A percentile compares a stretch with the other conserved stretches of the same genome.
Conservation (phyloP, 306 rosid genomes). For the Cicer judaicum region DNA sequence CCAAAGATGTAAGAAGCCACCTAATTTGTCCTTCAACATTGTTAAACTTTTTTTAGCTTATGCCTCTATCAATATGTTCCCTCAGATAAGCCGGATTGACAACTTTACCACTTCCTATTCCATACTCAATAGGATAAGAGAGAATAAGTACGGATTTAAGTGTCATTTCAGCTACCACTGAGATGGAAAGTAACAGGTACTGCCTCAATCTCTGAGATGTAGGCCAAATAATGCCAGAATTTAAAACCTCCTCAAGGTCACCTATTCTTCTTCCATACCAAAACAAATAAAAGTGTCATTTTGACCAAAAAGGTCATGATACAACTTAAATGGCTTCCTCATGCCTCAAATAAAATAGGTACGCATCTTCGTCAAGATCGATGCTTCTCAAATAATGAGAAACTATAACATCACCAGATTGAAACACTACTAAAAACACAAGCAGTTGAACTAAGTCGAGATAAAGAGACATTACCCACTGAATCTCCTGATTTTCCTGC, state of each 20-base stretch:
- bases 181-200: constrained; percentile 19
- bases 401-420: constrained; percentile 10
- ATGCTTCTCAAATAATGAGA: constrained; percentile 27
- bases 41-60: background rate
- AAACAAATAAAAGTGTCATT: background rate
- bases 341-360: background rate
- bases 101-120: constrained; percentile 14
- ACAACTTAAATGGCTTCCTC: constrained; percentile 7
- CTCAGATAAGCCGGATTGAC: constrained; percentile 27
- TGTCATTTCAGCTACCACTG: constrained; percentile 8
- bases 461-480: constrained; percentile 44
- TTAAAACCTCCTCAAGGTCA: constrained; percentile 28
- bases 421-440: constrained; percentile 36
- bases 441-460: constrained; percentile 47
- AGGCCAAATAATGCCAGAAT: constrained; percentile 8
- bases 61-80: background rate
- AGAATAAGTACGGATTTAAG: background rate
- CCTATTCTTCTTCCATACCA: constrained; percentile 5
- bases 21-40: constrained; percentile 1
- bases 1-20: background rate
- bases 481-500: constrained; percentile 53
- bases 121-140: background rate
- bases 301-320: constrained; percentile 17
- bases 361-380: constrained; percentile 6
- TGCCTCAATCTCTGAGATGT: constrained; percentile 13